Conservation (phyloP, 805 yeast species). For the Millerozyma miso region DNA sequence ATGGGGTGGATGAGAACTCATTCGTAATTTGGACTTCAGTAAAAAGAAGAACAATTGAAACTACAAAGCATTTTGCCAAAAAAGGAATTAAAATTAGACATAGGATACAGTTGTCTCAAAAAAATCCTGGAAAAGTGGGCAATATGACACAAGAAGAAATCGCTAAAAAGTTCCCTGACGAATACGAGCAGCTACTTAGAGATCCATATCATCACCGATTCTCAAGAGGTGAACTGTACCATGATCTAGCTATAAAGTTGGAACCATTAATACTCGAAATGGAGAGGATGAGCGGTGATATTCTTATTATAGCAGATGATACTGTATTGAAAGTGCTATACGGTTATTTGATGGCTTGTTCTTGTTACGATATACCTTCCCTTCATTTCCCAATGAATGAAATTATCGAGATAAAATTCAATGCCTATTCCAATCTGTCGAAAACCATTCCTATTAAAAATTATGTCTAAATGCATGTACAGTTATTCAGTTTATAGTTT, state of each 20-base stretch:
- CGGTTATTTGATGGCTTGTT: constrained; percentile 91
- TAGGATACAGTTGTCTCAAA: constrained; percentile 78
- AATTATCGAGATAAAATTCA: constrained; percentile 80
- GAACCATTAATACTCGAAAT: constrained; percentile 91
- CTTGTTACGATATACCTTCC: constrained; percentile 80
- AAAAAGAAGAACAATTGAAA: constrained; percentile 74
- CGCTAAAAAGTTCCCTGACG: constrained; percentile 57
- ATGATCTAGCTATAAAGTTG: constrained; percentile 89
- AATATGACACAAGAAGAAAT: constrained; percentile 62
- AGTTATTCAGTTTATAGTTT: no score
- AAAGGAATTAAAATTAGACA: constrained; percentile 64
- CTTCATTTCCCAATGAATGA: constrained; percentile 76
- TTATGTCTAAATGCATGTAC: neutral
- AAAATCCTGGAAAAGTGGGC: constrained; percentile 86
- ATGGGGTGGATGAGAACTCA: constrained; percentile 56
- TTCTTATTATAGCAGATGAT: constrained; percentile 90
- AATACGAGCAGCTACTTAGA: constrained; percentile 54
- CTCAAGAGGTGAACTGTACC: constrained; percentile 91
- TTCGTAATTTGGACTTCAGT: constrained; percentile 95
- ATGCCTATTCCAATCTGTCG: constrained; percentile 77
- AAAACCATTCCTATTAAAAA: constrained; percentile 33
- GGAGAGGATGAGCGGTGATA: constrained; percentile 86
- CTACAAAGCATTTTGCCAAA: constrained; percentile 65
- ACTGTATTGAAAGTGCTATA: constrained; percentile 83
- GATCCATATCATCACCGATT: constrained; percentile 94